Percentiles rank a stretch among this genome's conserved stretches.
phyloP scores from a whole-genome alignment of 306 rosid genomes.

The Senna siamea region DNA sequence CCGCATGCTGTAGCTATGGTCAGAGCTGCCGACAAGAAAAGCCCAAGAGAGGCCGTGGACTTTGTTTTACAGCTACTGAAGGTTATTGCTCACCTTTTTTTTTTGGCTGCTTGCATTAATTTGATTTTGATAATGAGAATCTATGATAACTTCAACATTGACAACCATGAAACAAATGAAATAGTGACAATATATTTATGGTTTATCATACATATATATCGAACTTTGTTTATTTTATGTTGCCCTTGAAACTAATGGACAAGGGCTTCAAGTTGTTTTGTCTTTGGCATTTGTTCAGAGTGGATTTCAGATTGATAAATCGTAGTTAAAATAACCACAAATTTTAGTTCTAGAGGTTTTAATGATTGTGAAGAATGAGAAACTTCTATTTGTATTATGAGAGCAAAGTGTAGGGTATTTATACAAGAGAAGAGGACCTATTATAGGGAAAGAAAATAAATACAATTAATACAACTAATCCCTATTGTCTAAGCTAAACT shows the following conservation, averaged over 20 bases:
- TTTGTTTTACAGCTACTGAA: slow-evolving; percentile 89
- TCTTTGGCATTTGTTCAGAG: neutral
- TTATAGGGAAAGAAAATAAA: no score
- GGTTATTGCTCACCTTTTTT: slow-evolving; percentile 53
- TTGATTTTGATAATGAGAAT: slow-evolving; percentile 13
- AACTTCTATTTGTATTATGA: no score
- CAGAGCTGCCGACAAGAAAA: slow-evolving; percentile 82
- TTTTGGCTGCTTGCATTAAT: slow-evolving; percentile 2
- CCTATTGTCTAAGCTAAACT: no score
- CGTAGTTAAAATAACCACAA: neutral
- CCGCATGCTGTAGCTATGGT: slow-evolving; percentile 95
- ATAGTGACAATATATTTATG: neutral
- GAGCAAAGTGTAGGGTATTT: no score
- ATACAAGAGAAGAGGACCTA: no score
- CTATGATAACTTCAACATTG: neutral
- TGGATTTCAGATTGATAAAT: neutral
- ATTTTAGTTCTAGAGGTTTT: neutral
- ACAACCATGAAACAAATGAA: neutral
- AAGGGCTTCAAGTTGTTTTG: neutral
- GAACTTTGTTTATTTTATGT: neutral
- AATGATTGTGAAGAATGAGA: no score
- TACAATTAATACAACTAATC: no score
- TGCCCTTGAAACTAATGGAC: neutral
- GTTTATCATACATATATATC: neutral
- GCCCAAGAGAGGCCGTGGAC: slow-evolving; percentile 97